A percentile compares a stretch with the other conserved stretches of the same genome.
phyloP scores from a whole-genome alignment of 208 protist genomes.

The Jaenimonas drosophilae region DNA sequence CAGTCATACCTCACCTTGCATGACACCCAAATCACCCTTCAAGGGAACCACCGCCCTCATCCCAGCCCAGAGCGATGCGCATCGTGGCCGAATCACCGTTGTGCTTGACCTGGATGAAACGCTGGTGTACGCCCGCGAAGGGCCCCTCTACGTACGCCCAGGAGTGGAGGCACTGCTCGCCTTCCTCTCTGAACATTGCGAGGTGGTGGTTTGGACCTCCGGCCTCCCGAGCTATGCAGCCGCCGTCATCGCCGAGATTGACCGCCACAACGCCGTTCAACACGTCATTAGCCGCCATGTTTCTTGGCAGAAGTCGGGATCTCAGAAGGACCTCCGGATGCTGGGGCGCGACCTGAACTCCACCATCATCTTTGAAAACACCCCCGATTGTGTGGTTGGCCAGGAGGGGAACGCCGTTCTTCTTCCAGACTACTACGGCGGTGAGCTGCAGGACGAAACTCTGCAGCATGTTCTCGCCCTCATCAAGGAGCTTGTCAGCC shows the following conservation, averaged over 20 bases:
- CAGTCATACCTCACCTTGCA: too few species aligned
- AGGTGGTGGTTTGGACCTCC: slow-evolving; percentile 85
- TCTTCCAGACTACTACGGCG: slow-evolving; percentile 85
- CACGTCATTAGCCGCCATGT: slow-evolving; percentile 78
- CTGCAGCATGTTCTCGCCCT: slow-evolving; percentile 50
- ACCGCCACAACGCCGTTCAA: slow-evolving; percentile 36
- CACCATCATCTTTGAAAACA: slow-evolving; percentile 88
- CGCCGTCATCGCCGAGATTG: slow-evolving; percentile 78
- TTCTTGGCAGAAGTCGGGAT: slow-evolving; percentile 50
- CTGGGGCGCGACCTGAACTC: slow-evolving; percentile 65
- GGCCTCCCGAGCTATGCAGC: slow-evolving; percentile 77
- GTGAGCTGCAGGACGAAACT: slow-evolving; percentile 82
- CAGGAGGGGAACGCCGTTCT: slow-evolving; percentile 83
- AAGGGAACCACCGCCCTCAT: too few species aligned
- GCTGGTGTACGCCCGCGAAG: slow-evolving; percentile 78
- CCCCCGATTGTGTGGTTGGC: slow-evolving; percentile 80
- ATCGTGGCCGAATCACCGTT: slow-evolving; percentile 61
- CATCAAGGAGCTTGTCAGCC: slow-evolving; percentile 56
- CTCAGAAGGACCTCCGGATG: slow-evolving; percentile 69
- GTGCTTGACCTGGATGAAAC: slow-evolving; percentile 90
- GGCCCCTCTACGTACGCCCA: slow-evolving; percentile 83
- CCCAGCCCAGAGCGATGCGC: slow-evolving; percentile 33
- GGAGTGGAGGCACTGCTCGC: slow-evolving; percentile 65
- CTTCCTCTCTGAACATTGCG: slow-evolving; percentile 67
- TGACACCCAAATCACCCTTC: too few species aligned